A percentile compares a stretch with the other conserved stretches of the same genome.
Evolutionary conservation across 345 rosid species (phyloP).

Genomic region (Erodium maritimum): DNA sequence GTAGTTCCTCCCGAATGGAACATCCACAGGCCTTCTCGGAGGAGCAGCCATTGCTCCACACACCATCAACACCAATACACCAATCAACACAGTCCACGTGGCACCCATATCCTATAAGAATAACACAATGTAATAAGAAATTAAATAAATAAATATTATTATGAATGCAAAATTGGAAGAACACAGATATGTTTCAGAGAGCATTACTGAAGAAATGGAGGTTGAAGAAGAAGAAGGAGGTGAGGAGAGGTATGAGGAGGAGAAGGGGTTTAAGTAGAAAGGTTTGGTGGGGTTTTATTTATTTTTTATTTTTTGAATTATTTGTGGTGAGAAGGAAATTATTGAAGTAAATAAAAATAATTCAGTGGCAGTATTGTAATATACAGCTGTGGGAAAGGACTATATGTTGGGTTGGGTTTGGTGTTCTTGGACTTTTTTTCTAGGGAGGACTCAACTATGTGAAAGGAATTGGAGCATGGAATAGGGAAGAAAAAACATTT

Average conservation of each 20-base stretch:
- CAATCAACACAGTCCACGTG: slow-evolving; percentile 17
- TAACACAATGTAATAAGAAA: no score
- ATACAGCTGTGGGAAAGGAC: no score
- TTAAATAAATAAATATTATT: no score
- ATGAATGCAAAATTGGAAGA: background rate
- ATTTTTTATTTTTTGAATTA: background rate
- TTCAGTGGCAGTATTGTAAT: no score
- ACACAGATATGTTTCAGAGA: background rate
- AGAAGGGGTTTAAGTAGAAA: background rate
- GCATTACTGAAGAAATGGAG: background rate
- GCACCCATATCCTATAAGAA: background rate
- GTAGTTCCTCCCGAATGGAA: slow-evolving; percentile 71
- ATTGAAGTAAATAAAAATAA: no score
- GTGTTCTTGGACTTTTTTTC: no score
- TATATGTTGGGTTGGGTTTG: background rate
- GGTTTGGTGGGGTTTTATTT: background rate
- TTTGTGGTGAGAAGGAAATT: no score
- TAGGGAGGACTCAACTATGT: no score
- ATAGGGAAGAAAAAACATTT: no score
- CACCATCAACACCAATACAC: slow-evolving; percentile 18
- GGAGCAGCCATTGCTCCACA: slow-evolving; percentile 41
- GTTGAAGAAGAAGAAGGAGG: background rate
- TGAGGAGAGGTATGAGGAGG: no score
- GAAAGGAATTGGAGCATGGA: no score
- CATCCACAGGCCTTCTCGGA: slow-evolving; percentile 45